Evolutionary conservation across 148 eudicot genomes (phyloP), one percentile per base, ranked within the genome.

Genomic region (Tetragonia tetragonoides): DNA sequence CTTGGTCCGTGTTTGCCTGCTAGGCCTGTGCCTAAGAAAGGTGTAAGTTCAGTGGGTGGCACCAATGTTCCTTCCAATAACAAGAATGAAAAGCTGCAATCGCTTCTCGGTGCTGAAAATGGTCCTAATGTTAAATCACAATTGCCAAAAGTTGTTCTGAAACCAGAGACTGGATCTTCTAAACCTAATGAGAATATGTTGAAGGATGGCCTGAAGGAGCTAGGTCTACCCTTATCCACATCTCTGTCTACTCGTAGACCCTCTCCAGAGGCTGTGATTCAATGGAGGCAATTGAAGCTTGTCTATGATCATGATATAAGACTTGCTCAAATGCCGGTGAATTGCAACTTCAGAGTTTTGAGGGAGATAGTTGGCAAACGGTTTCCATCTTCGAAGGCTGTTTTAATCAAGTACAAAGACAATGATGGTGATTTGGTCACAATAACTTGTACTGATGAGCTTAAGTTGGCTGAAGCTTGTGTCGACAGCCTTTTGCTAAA

Each of bases 251-350:
- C 59, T 73, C 77, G 60, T 62, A 59, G 70, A 69, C 75, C 78
- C 20, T 68, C 82, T n/a, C 28, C 57, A 4, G 82, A 77, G 73
- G 85, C 66, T 77, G 72, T 53, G 6, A 66, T 85, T 74, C 83
- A 70, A 23, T 88, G 86, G 84, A 92, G 99, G 83, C 93, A 86
- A 24, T 69, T 95, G 92, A 95, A 95, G 87, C 90, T 95, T 77
- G 93, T 93, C 42, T 95, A 93, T 85, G 97, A 88, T 82, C 94
- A 93, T 78, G 99, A 95, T 81, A 93, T 93, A 72, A 84, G 99
- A 80, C 92, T 91, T 20, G 90, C 97, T n/a, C 88, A 91, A 72
- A 91, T 95, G 97, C 97, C 94, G 0, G 90, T 87, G 11, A 87
- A 83, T 84, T 95, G 99, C 79, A 84, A 86, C 75, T 88, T 95